Evolutionary conservation across 306 rosid genomes (phyloP).

Genomic region (Myrica gale): DNA sequence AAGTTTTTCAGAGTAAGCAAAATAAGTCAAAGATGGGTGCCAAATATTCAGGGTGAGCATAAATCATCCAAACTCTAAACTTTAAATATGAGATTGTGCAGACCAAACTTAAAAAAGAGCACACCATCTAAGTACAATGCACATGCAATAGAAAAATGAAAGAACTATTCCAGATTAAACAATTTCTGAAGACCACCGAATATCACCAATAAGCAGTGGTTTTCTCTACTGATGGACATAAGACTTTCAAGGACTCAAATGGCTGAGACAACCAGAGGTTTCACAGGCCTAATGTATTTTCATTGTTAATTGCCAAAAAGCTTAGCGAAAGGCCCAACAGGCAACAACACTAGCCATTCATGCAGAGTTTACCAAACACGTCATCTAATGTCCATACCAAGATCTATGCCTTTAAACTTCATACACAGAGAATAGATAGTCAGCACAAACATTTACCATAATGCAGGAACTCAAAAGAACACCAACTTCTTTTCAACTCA

Average conservation of each 20-base stretch:
- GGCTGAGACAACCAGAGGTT: not conserved
- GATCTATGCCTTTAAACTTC: not conserved
- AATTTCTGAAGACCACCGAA: not conserved
- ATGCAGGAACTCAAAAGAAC: not conserved
- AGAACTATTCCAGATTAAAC: not conserved
- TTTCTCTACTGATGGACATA: not conserved
- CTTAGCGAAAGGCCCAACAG: not conserved
- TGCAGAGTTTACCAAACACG: slow-evolving; percentile 1
- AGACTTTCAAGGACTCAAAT: not conserved
- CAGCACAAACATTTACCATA: not conserved
- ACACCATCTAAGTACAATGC: not conserved
- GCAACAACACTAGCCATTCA: not conserved
- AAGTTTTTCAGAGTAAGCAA: not conserved
- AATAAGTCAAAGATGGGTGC: not conserved
- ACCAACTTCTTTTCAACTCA: not conserved
- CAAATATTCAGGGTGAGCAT: not conserved
- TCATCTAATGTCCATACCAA: not conserved
- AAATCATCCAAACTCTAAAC: not conserved
- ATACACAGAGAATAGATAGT: not conserved
- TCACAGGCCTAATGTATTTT: not conserved
- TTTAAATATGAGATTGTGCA: not conserved
- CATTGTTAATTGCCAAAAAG: not conserved
- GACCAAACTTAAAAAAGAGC: not conserved
- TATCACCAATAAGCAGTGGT: not conserved
- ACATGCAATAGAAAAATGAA: not conserved